A percentile compares a stretch with the other conserved stretches of the same genome.
Evolutionary conservation across 148 eudicot genomes (phyloP).

Genomic region (Camellia lanceoleosa): DNA sequence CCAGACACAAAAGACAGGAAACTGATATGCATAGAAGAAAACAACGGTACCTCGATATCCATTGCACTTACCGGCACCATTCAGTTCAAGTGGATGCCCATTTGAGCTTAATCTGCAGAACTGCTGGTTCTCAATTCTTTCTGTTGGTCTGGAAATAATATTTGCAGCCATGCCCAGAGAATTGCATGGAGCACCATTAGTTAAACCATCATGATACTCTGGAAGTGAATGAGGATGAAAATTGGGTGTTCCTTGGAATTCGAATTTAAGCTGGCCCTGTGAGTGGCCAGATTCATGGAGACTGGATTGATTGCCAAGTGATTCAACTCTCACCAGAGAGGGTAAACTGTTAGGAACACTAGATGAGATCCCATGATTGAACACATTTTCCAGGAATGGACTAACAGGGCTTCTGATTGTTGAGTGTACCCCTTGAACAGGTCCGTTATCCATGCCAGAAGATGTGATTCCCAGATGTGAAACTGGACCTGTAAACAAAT

Average conservation of each 20-base stretch:
- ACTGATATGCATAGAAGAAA: neutral
- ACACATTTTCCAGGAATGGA: constrained; percentile 35
- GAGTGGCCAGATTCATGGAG: constrained; percentile 38
- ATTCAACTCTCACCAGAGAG: constrained; percentile 49
- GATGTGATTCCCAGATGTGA: constrained; percentile 34
- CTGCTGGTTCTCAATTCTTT: constrained; percentile 44
- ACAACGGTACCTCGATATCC: neutral
- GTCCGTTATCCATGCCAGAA: constrained; percentile 36
- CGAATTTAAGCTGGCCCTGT: constrained; percentile 34
- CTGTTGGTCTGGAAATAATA: constrained; percentile 32
- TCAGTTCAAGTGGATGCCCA: constrained; percentile 45
- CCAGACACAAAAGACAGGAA: neutral
- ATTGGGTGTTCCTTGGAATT: constrained; percentile 29
- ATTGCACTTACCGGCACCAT: constrained; percentile 39
- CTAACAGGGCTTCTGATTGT: constrained; percentile 28
- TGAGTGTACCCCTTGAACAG: constrained; percentile 20
- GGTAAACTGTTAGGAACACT: constrained; percentile 58
- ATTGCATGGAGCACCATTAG: constrained; percentile 41
- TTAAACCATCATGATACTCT: constrained; percentile 47
- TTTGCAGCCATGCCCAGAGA: constrained; percentile 36
- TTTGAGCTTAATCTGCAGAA: constrained; percentile 40
- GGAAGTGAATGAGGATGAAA: constrained; percentile 69
- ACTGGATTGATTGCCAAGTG: constrained; percentile 42
- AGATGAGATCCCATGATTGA: constrained; percentile 50
- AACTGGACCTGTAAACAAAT: constrained; percentile 38